Evolutionary conservation across 202 grass and related monocot genomes (phyloP).

Genomic region (Brachypodium distachyon): DNA sequence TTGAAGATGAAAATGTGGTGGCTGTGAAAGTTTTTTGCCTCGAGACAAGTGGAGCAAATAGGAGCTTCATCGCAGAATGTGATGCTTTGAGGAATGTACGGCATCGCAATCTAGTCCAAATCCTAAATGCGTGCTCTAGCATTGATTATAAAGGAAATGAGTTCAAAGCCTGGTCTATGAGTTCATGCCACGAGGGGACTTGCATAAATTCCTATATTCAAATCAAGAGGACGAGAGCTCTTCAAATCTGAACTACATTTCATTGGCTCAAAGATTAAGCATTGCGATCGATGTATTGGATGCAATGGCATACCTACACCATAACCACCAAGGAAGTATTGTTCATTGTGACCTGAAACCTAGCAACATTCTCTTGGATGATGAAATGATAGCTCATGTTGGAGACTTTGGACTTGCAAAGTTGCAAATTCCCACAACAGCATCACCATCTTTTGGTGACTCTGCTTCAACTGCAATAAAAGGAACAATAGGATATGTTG

Average conservation of each 20-base stretch:
- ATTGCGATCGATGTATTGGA: neutral
- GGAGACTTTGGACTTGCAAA: slow-evolving; percentile 9
- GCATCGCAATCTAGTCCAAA: neutral
- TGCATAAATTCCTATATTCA: neutral
- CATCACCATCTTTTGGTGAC: too few species aligned
- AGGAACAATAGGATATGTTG: too few species aligned
- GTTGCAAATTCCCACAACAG: neutral
- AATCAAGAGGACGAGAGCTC: neutral
- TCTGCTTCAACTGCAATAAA: too few species aligned
- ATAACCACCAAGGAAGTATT: neutral
- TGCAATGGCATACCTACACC: neutral
- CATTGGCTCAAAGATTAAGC: neutral
- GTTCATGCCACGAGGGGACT: neutral
- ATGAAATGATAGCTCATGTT: slow-evolving; percentile 3
- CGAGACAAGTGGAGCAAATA: neutral
- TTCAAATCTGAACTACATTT: neutral
- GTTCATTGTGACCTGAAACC: too few species aligned
- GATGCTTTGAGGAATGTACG: neutral
- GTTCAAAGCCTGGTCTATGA: slow-evolving; percentile 18
- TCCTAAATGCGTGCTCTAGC: neutral
- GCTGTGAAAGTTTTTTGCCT: neutral
- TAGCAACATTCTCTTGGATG: too few species aligned
- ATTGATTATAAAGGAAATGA: neutral
- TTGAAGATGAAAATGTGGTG: neutral
- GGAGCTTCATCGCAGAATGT: neutral